Conservation (phyloP, 768 basidiomycete genomes). For the Kwoniella europaea region DNA sequence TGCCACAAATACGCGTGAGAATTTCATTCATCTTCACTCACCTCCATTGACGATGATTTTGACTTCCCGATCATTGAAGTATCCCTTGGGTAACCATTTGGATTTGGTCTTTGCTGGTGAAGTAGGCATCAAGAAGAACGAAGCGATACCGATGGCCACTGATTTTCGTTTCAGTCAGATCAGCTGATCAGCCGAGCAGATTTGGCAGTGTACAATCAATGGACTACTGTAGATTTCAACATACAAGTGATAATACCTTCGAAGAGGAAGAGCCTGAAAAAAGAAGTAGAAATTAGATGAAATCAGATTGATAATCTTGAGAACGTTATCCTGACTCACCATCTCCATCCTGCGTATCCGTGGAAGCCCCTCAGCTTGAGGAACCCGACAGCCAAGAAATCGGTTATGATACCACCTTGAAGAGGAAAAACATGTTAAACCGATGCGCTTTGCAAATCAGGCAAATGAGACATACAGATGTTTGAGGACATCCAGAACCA, state of each 20-base stretch:
- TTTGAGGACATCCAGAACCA: slow-evolving; percentile 69
- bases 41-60: slow-evolving; percentile 55
- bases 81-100: slow-evolving; percentile 52
- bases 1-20: background rate
- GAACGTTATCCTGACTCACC: slow-evolving; percentile 45
- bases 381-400: slow-evolving; percentile 71
- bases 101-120: slow-evolving; percentile 52
- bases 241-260: slow-evolving; percentile 56
- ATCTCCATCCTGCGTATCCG: slow-evolving; percentile 61
- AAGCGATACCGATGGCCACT: slow-evolving; percentile 52
- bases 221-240: background rate
- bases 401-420: slow-evolving; percentile 60
- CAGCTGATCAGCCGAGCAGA: no score
- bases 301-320: background rate
- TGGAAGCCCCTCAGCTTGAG: slow-evolving; percentile 64
- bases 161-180: no score
- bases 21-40: slow-evolving; percentile 9
- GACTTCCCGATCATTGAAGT: slow-evolving; percentile 54
- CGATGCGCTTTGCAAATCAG: background rate
- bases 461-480: slow-evolving; percentile 17
- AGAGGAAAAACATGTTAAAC: background rate
- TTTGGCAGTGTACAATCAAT: no score
- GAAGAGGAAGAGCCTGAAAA: slow-evolving; percentile 63
- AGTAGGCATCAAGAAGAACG: slow-evolving; percentile 56
- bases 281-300: background rate